phyloP scores from a whole-genome alignment of 2,329 filamentous ascomycete genomes.

The Aureobasidium sp. region DNA sequence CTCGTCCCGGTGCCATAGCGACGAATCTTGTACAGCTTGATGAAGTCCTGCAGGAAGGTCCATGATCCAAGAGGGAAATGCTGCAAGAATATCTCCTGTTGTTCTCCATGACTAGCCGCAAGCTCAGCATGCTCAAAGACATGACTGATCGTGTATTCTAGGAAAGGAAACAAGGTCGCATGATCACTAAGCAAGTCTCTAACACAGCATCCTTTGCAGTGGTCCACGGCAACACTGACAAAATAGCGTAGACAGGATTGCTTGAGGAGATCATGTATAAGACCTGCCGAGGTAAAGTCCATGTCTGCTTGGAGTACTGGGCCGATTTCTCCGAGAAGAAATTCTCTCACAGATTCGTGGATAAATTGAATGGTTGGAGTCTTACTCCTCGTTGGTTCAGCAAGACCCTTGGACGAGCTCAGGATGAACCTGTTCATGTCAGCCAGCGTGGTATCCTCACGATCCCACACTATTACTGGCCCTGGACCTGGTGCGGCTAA shows the following conservation, averaged over 20 bases:
- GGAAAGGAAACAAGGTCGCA: neutral
- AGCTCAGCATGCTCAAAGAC: neutral
- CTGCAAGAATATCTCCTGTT: neutral
- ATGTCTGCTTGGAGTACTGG: neutral
- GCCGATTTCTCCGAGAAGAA: constrained; percentile 31
- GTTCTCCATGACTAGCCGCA: neutral
- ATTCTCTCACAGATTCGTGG: constrained; percentile 45
- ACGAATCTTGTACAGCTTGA: neutral
- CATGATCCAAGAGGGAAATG: neutral
- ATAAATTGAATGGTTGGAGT: constrained; percentile 43
- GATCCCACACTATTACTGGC: neutral
- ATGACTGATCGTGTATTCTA: neutral
- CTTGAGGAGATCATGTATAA: neutral
- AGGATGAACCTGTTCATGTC: constrained; percentile 31
- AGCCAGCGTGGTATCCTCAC: neutral
- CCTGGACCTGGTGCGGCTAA: neutral
- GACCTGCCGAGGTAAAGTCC: neutral
- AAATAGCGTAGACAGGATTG: neutral
- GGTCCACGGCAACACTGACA: neutral
- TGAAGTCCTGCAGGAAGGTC: neutral
- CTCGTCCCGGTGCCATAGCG: neutral
- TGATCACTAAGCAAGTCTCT: no score
- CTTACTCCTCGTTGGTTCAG: constrained; percentile 32
- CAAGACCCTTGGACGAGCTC: constrained; percentile 43
- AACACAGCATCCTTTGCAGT: no score